Base-by-base conservation (phyloP, 805 yeast species). In the Wickerhamiella australiensis region DNA sequence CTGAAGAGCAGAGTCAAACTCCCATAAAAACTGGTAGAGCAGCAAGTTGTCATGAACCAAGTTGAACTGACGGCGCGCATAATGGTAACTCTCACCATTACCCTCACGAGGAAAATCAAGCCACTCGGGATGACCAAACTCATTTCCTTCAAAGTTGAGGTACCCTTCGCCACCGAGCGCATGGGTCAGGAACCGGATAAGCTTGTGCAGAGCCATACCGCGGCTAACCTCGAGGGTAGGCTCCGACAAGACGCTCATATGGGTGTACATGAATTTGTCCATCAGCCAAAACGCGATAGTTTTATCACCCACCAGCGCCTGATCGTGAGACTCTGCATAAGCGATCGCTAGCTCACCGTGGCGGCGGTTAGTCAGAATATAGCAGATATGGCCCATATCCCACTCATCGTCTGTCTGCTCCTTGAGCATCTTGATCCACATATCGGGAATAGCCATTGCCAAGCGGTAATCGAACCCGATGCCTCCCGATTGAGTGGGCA, bases 101-200 rank as follows among this genome's bases (percentile, higher is more conserved):
- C 95, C 96, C 25, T 56, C 81, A 60, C 96, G 79, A 12, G 98
- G 97, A 73, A 90, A 92, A 66, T 90, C 98, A 47, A 92, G 75
- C 98, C 98, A 90, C 64, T 90, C 98, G 2, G 97, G 98, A 61
- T 90, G 98, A 15, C 98, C 98, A 68, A 92, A 90, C 67, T 90
- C 98, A 61, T 90, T 90, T 51, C 98, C 97, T 71, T 90, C 96
- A 64, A 90, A 90, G 64, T 88, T 90, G 62, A 90, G 75, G 62
- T 90, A 90, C 0, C 95, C 96, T 66, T 90, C 97, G 50, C 98
- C 98, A 43, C 97, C 97, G n/a, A 90, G 71, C 1, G 88, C 71
- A 59, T 85, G 88, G 1, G 97, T 90, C 20, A 88, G 59, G 50
- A 92, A 71, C 56, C 98, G 75, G 54, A 90, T 92, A 78, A 92